Evolutionary conservation across 345 rosid genomes (phyloP).

Genomic region (Reutealis trisperma): DNA sequence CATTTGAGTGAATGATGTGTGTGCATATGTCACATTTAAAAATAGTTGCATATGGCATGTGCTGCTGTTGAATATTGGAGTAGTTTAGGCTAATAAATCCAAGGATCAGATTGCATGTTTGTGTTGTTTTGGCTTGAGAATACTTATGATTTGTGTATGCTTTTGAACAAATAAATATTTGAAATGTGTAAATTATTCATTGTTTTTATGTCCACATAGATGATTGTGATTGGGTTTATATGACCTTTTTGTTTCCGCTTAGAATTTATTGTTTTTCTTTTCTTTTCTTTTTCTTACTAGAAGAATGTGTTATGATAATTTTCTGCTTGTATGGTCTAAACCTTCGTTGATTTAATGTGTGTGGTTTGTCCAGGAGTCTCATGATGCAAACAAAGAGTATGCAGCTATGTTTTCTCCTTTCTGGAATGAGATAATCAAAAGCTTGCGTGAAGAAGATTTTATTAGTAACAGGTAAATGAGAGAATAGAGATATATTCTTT

Average conservation of each 20-base stretch:
- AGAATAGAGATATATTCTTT: constrained; percentile 14
- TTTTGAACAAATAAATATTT: no score
- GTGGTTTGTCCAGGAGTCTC: constrained; percentile 57
- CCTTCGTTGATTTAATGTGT: neutral
- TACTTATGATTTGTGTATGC: neutral
- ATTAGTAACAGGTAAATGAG: constrained; percentile 73
- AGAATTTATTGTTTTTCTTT: neutral
- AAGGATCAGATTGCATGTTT: neutral
- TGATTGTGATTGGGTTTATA: neutral
- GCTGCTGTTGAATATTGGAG: neutral
- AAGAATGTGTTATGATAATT: neutral
- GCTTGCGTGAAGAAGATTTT: constrained; percentile 96
- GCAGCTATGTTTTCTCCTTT: constrained; percentile 96
- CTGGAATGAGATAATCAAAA: constrained; percentile 96
- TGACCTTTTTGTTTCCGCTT: neutral
- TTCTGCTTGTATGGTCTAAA: neutral
- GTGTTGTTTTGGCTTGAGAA: neutral
- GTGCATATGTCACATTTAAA: neutral
- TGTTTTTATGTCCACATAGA: no score
- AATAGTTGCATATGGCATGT: neutral
- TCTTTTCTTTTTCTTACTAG: neutral
- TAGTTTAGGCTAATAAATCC: neutral
- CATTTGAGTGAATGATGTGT: neutral
- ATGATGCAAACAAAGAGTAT: constrained; percentile 64
- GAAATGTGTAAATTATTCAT: neutral